phyloP scores from a whole-genome alignment of 2,329 filamentous ascomycete species.

The Thelonectria blattea region DNA sequence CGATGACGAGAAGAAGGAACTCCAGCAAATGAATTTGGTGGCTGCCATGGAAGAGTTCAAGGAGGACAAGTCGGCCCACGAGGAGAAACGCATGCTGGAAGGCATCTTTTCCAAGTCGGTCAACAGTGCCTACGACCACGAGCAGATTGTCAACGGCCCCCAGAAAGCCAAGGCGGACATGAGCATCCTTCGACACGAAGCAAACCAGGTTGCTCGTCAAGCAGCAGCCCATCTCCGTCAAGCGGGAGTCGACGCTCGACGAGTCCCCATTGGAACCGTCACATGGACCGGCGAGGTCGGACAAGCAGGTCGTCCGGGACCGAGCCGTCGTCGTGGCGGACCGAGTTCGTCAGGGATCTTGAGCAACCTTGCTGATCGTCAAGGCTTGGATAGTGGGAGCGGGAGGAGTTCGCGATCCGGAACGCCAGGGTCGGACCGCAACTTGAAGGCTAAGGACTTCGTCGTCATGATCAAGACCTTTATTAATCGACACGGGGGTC shows the following conservation, averaged over 20 bases:
- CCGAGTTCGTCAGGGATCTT: slow-evolving; percentile 62
- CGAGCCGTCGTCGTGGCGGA: slow-evolving; percentile 56
- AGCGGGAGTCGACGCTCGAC: slow-evolving; percentile 73
- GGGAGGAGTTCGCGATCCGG: slow-evolving; percentile 54
- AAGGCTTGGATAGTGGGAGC: slow-evolving; percentile 54
- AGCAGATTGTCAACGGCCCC: slow-evolving; percentile 83
- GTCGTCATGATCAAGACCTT: slow-evolving; percentile 78
- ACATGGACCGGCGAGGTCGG: slow-evolving; percentile 94
- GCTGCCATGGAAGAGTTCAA: slow-evolving; percentile 69
- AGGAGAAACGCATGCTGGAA: slow-evolving; percentile 82
- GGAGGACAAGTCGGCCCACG: slow-evolving; percentile 56
- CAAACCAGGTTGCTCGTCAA: slow-evolving; percentile 76
- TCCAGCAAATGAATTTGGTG: slow-evolving; percentile 64
- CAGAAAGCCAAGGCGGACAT: slow-evolving; percentile 75
- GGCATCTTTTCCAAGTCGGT: slow-evolving; percentile 88
- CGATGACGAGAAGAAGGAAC: slow-evolving; percentile 42
- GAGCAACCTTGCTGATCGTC: slow-evolving; percentile 62
- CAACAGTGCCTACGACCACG: slow-evolving; percentile 91
- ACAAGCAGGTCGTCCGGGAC: slow-evolving; percentile 72
- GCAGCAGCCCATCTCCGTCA: slow-evolving; percentile 78
- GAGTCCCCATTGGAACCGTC: slow-evolving; percentile 80
- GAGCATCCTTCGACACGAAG: slow-evolving; percentile 80
- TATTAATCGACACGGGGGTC: slow-evolving; percentile 77
- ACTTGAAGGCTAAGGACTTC: slow-evolving; percentile 65
- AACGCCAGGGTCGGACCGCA: slow-evolving; percentile 48